Evolutionary conservation across 352 stramenopile genomes (phyloP), one percentile per base, ranked within the genome.

Genomic region (Elongisporangium senticosum): DNA sequence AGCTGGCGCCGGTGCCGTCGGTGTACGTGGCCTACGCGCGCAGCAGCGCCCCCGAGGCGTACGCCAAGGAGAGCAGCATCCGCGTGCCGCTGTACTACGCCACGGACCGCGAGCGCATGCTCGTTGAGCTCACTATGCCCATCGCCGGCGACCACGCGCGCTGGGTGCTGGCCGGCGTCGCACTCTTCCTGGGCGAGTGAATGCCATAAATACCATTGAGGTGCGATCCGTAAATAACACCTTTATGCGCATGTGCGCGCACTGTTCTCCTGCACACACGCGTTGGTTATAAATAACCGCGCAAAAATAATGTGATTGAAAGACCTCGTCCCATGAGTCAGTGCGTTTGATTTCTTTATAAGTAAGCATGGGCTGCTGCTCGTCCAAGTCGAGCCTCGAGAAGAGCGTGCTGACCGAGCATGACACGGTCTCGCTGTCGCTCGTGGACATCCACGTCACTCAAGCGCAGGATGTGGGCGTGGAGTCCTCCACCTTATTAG

Each of bases 1-100:
- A 97, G 65, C 64, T 97, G 19, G 80, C 90, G 13, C 49, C 73
- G 1, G 83, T 93, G 37, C 88, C 90, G 13, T 73, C 84, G 17
- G 95, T 89, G 62, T 90, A 76, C 50, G 69, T 97, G 47, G 86
- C 87, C 17, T 96, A 89, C 61, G 82, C 79, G 40, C 79, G 81
- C 48, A 75, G 90, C 39, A 75, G 92, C 64, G 81, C 77, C n/a
- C 67, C 78, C 21, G 86, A 93, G 58, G 73, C 86, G 53, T 90
- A 91, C 68, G 62, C 78, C 21, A 89, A 88, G 52, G 82, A 92
- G 39, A 76, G 58, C 53, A 89, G 69, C 53, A 79, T 96, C 61
- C 79, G 86, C 37, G 84, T 86, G 6, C 86, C 86, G 48, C 61
- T 96, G 7, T 96, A 96, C 67, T 93, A 94, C 57, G 51, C 72